Evolutionary conservation across 2,329 filamentous ascomycete species (phyloP).

Genomic region (Fusarium torulosum): DNA sequence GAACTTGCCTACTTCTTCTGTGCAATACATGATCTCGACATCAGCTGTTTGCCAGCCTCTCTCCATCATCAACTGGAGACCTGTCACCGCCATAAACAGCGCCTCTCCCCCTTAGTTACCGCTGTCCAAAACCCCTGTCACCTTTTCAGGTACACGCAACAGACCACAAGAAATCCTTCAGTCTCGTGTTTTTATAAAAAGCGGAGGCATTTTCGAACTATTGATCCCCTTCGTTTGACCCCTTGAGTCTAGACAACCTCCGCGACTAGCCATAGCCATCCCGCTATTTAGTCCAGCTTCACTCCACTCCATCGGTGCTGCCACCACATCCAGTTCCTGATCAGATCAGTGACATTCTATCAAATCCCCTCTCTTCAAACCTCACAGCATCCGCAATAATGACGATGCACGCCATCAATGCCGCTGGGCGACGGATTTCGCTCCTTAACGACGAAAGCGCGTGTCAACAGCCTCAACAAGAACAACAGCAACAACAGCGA

Average conservation of each 20-base stretch:
- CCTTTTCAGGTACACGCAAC: slow-evolving; percentile 30
- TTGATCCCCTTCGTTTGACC: slow-evolving; percentile 16
- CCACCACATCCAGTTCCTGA: slow-evolving; percentile 20
- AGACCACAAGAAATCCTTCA: slow-evolving; percentile 33
- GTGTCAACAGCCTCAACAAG: slow-evolving; percentile 11
- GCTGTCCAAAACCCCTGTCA: slow-evolving; percentile 20
- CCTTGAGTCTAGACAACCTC: slow-evolving; percentile 32
- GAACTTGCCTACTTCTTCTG: slow-evolving; percentile 1
- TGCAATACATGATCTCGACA: slow-evolving; percentile 35
- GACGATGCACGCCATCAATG: slow-evolving; percentile 67
- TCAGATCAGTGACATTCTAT: slow-evolving; percentile 11
- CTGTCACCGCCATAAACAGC: slow-evolving; percentile 31
- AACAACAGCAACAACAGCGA: slow-evolving; percentile 25
- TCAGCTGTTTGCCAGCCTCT: background rate
- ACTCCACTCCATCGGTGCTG: slow-evolving; percentile 27
- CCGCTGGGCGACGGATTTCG: slow-evolving; percentile 69
- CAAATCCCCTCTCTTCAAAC: background rate
- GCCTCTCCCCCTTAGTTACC: slow-evolving; percentile 15
- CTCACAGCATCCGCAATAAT: slow-evolving; percentile 10
- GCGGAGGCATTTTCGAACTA: slow-evolving; percentile 34
- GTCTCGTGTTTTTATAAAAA: slow-evolving; percentile 37
- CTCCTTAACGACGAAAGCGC: slow-evolving; percentile 65
- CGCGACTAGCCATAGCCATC: slow-evolving; percentile 36
- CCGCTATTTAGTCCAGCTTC: slow-evolving; percentile 28
- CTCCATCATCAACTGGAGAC: slow-evolving; percentile 12